Evolutionary conservation across 768 basidiomycete genomes (phyloP).

Genomic region (Russula ochroleuca): DNA sequence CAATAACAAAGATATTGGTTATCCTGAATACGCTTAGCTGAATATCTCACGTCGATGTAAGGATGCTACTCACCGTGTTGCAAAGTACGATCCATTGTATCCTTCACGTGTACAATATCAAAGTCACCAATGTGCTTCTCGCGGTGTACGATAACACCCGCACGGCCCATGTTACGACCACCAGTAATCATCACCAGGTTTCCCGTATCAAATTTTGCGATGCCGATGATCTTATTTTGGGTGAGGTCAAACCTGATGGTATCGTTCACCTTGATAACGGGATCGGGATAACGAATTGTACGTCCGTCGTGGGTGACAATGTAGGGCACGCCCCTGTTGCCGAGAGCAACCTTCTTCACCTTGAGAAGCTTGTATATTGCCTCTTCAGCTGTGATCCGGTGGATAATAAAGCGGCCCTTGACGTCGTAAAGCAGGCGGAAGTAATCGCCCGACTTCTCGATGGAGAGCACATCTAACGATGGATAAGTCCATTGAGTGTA

Average conservation of each 20-base stretch:
- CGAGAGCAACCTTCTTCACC: constrained; percentile 88
- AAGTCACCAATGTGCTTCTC: constrained; percentile 98
- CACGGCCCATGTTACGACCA: constrained; percentile 99
- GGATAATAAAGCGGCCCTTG: constrained; percentile 99
- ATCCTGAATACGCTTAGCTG: constrained; percentile 47
- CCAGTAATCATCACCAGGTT: constrained; percentile 98
- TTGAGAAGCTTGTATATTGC: constrained; percentile 95
- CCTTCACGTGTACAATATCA: constrained; percentile 98
- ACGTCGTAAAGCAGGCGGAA: constrained; percentile 99
- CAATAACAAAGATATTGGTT: constrained; percentile 97
- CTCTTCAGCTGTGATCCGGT: constrained; percentile 98
- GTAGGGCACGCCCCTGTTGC: constrained; percentile 91
- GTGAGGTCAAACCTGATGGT: constrained; percentile 96
- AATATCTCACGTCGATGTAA: background rate
- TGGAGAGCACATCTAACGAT: constrained; percentile 80
- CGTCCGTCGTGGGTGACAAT: constrained; percentile 99
- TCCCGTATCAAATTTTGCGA: constrained; percentile 94
- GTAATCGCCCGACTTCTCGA: constrained; percentile 98
- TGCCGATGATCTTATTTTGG: constrained; percentile 88
- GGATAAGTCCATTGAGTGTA: background rate
- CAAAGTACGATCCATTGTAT: constrained; percentile 90
- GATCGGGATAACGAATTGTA: constrained; percentile 99
- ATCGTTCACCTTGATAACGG: constrained; percentile 91
- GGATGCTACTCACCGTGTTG: constrained; percentile 72
- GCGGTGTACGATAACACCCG: constrained; percentile 90